Evolutionary conservation across 169 alveolate genomes (phyloP).

Genomic region (Plasmodium reichenowi): DNA sequence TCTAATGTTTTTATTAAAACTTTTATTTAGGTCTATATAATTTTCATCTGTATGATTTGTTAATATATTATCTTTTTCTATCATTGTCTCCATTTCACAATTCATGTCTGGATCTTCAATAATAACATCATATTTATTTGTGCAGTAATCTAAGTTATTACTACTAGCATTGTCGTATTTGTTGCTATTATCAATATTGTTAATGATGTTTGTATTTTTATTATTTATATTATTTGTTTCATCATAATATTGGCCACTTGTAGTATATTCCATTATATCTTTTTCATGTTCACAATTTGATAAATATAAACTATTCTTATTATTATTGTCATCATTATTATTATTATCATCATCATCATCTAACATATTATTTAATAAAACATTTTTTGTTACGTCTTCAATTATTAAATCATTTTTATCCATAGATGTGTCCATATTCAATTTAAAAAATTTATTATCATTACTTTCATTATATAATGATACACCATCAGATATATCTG

Average conservation of each 20-base stretch:
- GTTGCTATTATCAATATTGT: not conserved
- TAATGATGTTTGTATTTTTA: not conserved
- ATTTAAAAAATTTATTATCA: constrained; percentile 1
- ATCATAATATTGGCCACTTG: not conserved
- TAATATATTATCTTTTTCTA: not conserved
- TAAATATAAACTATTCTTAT: no score
- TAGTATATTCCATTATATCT: no score
- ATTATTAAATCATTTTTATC: not conserved
- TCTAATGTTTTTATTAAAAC: not conserved
- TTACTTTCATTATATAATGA: constrained; percentile 2
- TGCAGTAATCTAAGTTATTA: not conserved
- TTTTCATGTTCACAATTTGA: no score
- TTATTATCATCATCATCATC: no score
- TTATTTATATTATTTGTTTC: constrained; percentile 1
- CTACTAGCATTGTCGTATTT: not conserved
- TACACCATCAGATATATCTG: not conserved
- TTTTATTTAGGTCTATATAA: not conserved
- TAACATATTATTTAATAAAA: not conserved
- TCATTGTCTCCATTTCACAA: constrained; percentile 3
- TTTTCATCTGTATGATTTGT: no score
- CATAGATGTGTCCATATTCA: not conserved
- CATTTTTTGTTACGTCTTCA: not conserved
- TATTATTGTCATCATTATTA: no score
- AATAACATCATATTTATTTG: constrained; percentile 5
- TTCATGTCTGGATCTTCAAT: not conserved